Evolutionary conservation across 495 filamentous ascomycete genomes (phyloP).

Genomic region (Geoglossum glabrum): DNA sequence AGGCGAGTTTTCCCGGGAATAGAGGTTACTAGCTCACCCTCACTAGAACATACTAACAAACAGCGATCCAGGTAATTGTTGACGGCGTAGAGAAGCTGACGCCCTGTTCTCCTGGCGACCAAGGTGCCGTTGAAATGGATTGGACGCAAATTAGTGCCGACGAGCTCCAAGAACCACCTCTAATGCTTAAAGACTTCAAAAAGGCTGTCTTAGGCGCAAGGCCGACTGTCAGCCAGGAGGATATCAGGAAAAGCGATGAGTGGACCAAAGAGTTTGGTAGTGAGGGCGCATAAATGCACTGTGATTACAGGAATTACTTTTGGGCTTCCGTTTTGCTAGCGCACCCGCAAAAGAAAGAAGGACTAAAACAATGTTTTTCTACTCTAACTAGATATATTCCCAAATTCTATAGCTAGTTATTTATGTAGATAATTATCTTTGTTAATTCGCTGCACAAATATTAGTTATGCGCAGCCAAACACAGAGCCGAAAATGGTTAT

Average conservation of each 20-base stretch:
- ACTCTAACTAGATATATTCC: not conserved
- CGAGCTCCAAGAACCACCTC: constrained; percentile 62
- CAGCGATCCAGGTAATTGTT: constrained; percentile 35
- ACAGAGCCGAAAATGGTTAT: no score
- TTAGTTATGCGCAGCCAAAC: no score
- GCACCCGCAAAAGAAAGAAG: not conserved
- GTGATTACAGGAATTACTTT: not conserved
- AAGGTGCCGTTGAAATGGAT: constrained; percentile 70
- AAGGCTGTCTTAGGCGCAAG: constrained; percentile 72
- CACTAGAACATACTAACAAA: not conserved
- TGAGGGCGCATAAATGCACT: constrained; percentile 41
- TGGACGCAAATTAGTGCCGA: constrained; percentile 80
- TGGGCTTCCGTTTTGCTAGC: not conserved
- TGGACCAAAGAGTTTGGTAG: constrained; percentile 97
- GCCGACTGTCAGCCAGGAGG: constrained; percentile 73
- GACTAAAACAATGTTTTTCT: not conserved
- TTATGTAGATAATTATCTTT: no score
- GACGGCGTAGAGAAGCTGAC: constrained; percentile 64
- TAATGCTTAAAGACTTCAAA: constrained; percentile 81
- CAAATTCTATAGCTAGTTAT: no score
- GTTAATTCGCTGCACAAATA: no score
- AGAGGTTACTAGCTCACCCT: not conserved
- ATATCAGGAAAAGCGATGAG: constrained; percentile 66
- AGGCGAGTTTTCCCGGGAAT: constrained; percentile 33
- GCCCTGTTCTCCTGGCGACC: constrained; percentile 84